Evolutionary conservation across 345 rosid species (phyloP).

Genomic region (Noccaea bulbosa): DNA sequence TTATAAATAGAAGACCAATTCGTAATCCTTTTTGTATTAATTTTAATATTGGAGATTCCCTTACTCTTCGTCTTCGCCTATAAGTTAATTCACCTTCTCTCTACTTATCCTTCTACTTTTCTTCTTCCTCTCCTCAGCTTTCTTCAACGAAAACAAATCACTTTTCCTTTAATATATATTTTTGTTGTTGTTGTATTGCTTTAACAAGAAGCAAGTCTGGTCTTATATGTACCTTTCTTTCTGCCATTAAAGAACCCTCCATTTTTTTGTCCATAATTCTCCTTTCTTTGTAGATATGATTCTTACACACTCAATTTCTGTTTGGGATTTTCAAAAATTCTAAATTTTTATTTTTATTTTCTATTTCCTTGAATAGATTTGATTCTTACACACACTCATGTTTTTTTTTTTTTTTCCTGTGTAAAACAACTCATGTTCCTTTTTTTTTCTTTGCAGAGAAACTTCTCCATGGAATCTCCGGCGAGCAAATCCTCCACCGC

Average conservation of each 20-base stretch:
- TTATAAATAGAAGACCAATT: slow-evolving; percentile 15
- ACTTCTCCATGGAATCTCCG: slow-evolving; percentile 32
- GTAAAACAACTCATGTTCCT: neutral
- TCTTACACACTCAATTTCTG: neutral
- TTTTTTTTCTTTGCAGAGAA: slow-evolving; percentile 18
- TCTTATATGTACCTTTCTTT: slow-evolving; percentile 42
- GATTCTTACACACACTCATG: slow-evolving; percentile 19
- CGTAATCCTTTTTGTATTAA: slow-evolving; percentile 11
- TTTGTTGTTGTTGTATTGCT: slow-evolving; percentile 8
- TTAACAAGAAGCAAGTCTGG: slow-evolving; percentile 38
- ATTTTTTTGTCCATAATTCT: neutral
- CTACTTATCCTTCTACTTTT: neutral
- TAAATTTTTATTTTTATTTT: too few species aligned
- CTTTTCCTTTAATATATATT: neutral
- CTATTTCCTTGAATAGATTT: neutral
- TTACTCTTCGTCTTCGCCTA: slow-evolving; percentile 19
- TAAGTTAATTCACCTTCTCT: slow-evolving; percentile 3
- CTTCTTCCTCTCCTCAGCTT: neutral
- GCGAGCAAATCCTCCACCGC: slow-evolving; percentile 21
- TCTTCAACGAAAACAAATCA: neutral
- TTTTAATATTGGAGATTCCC: neutral
- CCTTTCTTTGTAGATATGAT: neutral
- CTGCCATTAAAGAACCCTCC: slow-evolving; percentile 21
- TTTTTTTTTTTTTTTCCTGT: neutral
- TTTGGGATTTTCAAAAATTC: too few species aligned